Percentiles rank a stretch among this genome's conserved stretches.
phyloP scores from a whole-genome alignment of 352 stramenopile genomes.

The Phytophthora citricola region DNA sequence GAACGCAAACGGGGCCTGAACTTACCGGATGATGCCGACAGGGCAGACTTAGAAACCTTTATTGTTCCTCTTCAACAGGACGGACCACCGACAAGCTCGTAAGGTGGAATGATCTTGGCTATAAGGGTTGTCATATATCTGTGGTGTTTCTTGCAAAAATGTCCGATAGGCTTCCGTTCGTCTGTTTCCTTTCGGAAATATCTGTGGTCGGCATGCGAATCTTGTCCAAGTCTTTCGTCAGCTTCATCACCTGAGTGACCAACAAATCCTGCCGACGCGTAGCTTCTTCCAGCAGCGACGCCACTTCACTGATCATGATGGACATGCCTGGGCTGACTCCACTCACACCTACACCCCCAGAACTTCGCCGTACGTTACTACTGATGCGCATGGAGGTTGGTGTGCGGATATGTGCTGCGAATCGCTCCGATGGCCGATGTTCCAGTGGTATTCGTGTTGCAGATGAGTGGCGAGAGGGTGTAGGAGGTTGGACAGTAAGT shows the following conservation, averaged over 20 bases:
- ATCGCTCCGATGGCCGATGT: conserved; percentile 33
- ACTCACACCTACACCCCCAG: conserved; percentile 7
- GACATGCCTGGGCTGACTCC: conserved; percentile 49
- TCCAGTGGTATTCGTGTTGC: conserved; percentile 26
- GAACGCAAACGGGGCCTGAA: conserved; percentile 60
- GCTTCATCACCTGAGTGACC: conserved; percentile 41
- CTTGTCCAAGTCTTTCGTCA: conserved; percentile 46
- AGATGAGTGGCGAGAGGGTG: conserved; percentile 20
- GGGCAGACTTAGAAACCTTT: conserved; percentile 25
- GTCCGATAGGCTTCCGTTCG: conserved; percentile 14
- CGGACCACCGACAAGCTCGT: conserved; percentile 5
- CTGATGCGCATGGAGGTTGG: conserved; percentile 50
- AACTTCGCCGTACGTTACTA: conserved; percentile 37
- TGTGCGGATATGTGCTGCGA: conserved; percentile 28
- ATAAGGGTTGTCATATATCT: too few species aligned
- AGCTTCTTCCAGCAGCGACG: conserved; percentile 50
- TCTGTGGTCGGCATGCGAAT: conserved; percentile 10
- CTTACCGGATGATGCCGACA: conserved; percentile 18
- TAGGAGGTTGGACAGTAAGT: neutral
- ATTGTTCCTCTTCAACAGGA: conserved; percentile 29
- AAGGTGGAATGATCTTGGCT: neutral
- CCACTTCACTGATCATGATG: conserved; percentile 51
- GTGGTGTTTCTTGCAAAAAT: neutral
- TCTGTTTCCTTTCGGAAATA: conserved; percentile 4
- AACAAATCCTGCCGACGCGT: conserved; percentile 56